Conservation (phyloP, 2,329 filamentous ascomycete species). For the Hymenoscyphus fraxineus region DNA sequence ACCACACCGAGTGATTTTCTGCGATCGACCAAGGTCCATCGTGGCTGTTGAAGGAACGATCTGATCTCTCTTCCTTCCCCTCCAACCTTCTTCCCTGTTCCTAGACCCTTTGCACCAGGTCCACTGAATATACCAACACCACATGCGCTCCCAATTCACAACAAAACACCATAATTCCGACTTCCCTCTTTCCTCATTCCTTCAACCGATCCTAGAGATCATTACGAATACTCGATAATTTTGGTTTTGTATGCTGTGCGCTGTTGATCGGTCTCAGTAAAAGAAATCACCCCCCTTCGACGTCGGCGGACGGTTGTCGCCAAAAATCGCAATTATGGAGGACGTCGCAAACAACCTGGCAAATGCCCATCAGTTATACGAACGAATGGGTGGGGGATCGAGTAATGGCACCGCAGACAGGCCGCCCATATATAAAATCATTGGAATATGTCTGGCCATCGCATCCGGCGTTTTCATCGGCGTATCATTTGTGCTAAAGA, state of each 20-base stretch:
- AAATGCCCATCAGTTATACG: conserved; percentile 41
- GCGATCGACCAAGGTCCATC: background rate
- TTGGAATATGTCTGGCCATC: conserved; percentile 82
- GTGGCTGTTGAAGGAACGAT: background rate
- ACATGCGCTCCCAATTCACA: background rate
- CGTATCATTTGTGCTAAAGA: conserved; percentile 92
- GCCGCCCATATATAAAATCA: conserved; percentile 64
- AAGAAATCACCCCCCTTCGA: conserved; percentile 6
- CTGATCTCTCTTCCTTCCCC: background rate
- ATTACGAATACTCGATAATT: background rate
- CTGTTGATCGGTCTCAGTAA: conserved; percentile 17
- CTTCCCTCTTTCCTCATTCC: background rate
- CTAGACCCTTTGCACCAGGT: background rate
- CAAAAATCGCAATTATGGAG: conserved; percentile 36
- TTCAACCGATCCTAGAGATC: background rate
- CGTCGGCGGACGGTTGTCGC: conserved; percentile 16
- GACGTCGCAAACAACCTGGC: conserved; percentile 37
- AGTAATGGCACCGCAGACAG: conserved; percentile 21
- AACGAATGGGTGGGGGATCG: conserved; percentile 38
- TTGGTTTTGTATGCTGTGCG: conserved; percentile 6
- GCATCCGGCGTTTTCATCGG: conserved; percentile 91
- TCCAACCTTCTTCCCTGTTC: background rate
- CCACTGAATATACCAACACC: background rate
- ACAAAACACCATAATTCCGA: background rate
- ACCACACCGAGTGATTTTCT: conserved; percentile 4